phyloP scores from a whole-genome alignment of 2,329 filamentous ascomycete genomes.

The Dothiorella sarmentorum region DNA sequence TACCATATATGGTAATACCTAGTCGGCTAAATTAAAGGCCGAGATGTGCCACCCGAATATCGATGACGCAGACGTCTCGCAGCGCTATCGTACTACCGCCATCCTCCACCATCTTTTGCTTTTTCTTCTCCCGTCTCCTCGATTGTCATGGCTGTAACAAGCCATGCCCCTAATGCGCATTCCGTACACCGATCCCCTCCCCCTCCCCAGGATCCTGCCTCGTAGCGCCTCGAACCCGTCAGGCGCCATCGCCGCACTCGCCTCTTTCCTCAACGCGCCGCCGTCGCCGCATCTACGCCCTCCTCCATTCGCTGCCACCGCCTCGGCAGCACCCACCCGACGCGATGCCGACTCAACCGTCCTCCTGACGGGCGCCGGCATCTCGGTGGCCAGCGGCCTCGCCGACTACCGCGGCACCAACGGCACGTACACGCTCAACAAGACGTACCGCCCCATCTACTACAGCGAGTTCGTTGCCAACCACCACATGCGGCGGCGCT shows the following conservation, averaged over 20 bases:
- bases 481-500: conserved; percentile 84
- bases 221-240: conserved; percentile 63
- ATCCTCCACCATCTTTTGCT: neutral
- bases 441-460: conserved; percentile 86
- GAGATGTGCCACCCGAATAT: conserved; percentile 3
- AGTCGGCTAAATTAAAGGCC: conserved; percentile 5
- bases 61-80: conserved; percentile 14
- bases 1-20: neutral
- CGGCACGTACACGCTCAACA: conserved; percentile 91
- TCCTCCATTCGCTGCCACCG: neutral
- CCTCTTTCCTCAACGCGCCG: conserved; percentile 68
- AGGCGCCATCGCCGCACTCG: conserved; percentile 74
- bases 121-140: neutral
- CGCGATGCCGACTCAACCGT: conserved; percentile 45
- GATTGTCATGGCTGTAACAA: conserved; percentile 9
- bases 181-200: conserved; percentile 81
- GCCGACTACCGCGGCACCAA: conserved; percentile 88
- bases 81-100: neutral
- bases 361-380: conserved; percentile 77
- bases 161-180: conserved; percentile 74
- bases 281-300: conserved; percentile 16
- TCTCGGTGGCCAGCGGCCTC: conserved; percentile 88
- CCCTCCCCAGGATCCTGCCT: conserved; percentile 72
- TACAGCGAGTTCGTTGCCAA: conserved; percentile 80
- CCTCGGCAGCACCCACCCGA: neutral